Evolutionary conservation across 2,329 filamentous ascomycete genomes (phyloP).

Genomic region (Colletotrichum theobromicola): DNA sequence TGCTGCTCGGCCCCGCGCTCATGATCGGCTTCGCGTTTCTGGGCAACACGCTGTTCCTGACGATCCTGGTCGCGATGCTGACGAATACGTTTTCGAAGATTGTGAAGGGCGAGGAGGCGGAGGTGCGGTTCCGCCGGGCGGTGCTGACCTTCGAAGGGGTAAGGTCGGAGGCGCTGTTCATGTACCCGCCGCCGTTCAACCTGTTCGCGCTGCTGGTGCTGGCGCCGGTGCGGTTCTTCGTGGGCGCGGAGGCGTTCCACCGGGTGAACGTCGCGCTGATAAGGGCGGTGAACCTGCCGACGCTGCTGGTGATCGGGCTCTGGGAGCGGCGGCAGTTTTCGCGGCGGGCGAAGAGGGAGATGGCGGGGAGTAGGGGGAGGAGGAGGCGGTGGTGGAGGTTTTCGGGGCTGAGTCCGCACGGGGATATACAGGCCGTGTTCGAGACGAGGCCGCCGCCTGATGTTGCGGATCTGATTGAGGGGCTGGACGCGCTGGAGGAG

Average conservation of each 20-base stretch:
- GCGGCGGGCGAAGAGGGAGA: slow-evolving; percentile 48
- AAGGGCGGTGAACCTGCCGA: slow-evolving; percentile 66
- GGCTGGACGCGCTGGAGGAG: slow-evolving; percentile 9
- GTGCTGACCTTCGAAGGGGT: slow-evolving; percentile 78
- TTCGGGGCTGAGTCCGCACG: slow-evolving; percentile 55
- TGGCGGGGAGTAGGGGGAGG: background rate
- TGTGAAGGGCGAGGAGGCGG: slow-evolving; percentile 70
- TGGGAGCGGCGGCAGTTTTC: slow-evolving; percentile 60
- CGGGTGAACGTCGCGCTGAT: slow-evolving; percentile 72
- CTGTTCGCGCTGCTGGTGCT: slow-evolving; percentile 67
- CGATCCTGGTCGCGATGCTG: slow-evolving; percentile 76
- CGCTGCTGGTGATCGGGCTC: slow-evolving; percentile 64
- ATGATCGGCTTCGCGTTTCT: slow-evolving; percentile 78
- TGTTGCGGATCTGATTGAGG: slow-evolving; percentile 35
- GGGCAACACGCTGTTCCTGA: slow-evolving; percentile 77
- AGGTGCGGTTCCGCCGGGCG: slow-evolving; percentile 74
- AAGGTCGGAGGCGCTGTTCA: slow-evolving; percentile 73
- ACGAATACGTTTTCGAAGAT: slow-evolving; percentile 76
- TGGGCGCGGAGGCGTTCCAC: slow-evolving; percentile 71
- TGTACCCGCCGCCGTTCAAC: slow-evolving; percentile 74
- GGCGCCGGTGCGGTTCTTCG: slow-evolving; percentile 68
- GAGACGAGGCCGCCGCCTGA: slow-evolving; percentile 60
- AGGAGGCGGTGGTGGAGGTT: slow-evolving; percentile 25
- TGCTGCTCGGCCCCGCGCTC: slow-evolving; percentile 69
- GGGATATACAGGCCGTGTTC: slow-evolving; percentile 65